Evolutionary conservation across 1,284 basidiomycete species (phyloP).

Genomic region (Cutaneotrichosporon sp.): DNA sequence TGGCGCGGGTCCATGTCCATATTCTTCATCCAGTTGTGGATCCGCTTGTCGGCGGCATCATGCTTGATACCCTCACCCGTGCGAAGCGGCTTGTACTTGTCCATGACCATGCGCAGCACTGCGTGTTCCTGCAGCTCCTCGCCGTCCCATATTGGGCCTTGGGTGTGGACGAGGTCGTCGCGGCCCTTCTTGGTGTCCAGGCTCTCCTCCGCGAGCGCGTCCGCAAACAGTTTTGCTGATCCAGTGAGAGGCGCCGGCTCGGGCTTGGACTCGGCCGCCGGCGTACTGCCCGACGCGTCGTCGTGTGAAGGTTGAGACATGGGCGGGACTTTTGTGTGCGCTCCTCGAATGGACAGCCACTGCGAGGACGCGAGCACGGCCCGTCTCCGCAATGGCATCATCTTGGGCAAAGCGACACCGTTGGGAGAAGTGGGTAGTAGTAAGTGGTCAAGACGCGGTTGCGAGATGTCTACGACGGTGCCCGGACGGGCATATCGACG

Average conservation of each 20-base stretch:
- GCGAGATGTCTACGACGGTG: too few species aligned
- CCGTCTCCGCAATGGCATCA: slow-evolving; percentile 12
- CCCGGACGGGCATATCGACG: too few species aligned
- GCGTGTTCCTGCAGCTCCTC: slow-evolving; percentile 67
- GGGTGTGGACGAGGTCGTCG: slow-evolving; percentile 44
- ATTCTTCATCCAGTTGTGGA: slow-evolving; percentile 53
- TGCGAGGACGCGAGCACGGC: slow-evolving; percentile 9
- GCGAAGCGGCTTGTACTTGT: slow-evolving; percentile 74
- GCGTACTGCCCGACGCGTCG: too few species aligned
- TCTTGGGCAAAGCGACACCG: not conserved
- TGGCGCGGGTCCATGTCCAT: slow-evolving; percentile 34
- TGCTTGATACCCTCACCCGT: slow-evolving; percentile 42
- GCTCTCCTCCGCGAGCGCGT: slow-evolving; percentile 58
- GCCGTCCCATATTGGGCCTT: slow-evolving; percentile 59
- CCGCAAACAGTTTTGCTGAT: slow-evolving; percentile 64
- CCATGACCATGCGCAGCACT: slow-evolving; percentile 75
- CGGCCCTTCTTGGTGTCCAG: slow-evolving; percentile 4
- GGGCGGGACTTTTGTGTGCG: not conserved
- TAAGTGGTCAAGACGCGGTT: too few species aligned
- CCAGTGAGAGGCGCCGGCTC: slow-evolving; percentile 40
- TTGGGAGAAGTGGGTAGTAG: too few species aligned
- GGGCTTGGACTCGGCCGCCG: not conserved
- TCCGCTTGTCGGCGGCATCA: slow-evolving; percentile 65
- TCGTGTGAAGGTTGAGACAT: not conserved
- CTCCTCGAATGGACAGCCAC: not conserved